Evolutionary conservation across 306 rosid species (phyloP), one percentile per base, ranked within the genome.

Genomic region (Benincasa hispida): DNA sequence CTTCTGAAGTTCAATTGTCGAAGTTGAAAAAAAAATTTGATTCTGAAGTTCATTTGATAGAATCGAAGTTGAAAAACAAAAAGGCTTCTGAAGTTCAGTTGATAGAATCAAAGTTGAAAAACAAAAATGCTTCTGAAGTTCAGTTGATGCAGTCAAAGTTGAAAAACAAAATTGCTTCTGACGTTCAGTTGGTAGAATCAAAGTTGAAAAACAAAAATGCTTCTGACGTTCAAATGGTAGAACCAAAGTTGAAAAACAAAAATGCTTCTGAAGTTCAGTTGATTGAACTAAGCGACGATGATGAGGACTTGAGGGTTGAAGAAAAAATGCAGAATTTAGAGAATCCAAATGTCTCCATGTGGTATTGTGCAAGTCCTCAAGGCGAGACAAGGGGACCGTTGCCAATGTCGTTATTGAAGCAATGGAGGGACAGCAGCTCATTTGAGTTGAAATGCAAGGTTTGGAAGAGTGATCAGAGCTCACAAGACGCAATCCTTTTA

Each of bases 391-490:
- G 79, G 74, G 91, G 93, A 5, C 91, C 93, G 61, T 83, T 39
- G 57, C 77, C 91, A 10, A 28, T 87, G 87, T 75, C 83, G 24
- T 65, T 84, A 34, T 87, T 91, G 56, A 88, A 86, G 84, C 77
- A 24, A 12, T 88, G 91, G 91, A 77, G 67, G 56, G 87, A 79
- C 59, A 66, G 77, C 18, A 34, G 76, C 22, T 0, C 75, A 25
- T 21, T 21, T 41, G 79, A 85, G 47, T 45, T 80, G 74, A 34
- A 86, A 77, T 85, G 81, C 73, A 88, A 81, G 80, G 89, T 91
- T 22, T 91, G 96, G 93, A 91, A 82, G 85, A 73, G 51, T 72
- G 91, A 84, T 57, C 88, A 88, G 86, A 88, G 84, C 74, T 82
- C 87, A 79, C 63, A 56, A 50, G 81, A 87, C 35, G 96, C 90